Base-by-base conservation (phyloP, 305 asterid species). In the Caryopteris hybrid region DNA sequence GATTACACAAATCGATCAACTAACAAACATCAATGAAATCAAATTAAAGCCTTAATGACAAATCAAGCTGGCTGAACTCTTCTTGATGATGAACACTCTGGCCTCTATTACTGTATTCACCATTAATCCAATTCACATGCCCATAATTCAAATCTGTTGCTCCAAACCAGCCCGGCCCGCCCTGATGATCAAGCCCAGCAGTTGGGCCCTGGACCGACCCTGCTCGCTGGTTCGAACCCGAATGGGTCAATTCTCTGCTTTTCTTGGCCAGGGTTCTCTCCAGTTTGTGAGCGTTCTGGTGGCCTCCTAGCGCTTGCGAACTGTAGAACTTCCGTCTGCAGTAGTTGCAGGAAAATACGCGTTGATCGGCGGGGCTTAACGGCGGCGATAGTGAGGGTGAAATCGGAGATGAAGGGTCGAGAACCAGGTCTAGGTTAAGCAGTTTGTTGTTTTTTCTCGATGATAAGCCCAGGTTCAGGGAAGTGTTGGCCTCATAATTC, bases 231-330 rank as follows among this genome's bases (percentile, higher is more conserved):
- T 25, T 74, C 6, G 65, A 67, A n/a, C n/a, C n/a, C n/a, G n/a
- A n/a, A n/a, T n/a, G n/a, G 1, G 69, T 64, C 33, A 83, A 34
- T 65, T 89, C 94, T 68, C 89, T 66, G 83, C 94, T 87, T 68
- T 87, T 92, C 81, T 89, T 92, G 12, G 95, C 96, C 31, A 92
- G 69, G 33, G 96, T 87, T 70, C 98, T 80, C 83, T 92, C 98
- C 17, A 92, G 87, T 64, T 87, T 92, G 72, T 92, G 98, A 1
- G 98, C 96, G 50, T 90, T 90, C 54, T 90, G 96, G 75, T 90
- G 96, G 16, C 96, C 96, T 10, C 96, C 96, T 1, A 90, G 84
- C 0, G 96, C 96, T 62, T 90, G 96, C 5, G 96, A 90, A 22
- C 96, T 90, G 64, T 82, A 85, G 64, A 90, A 90, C 56, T 83